Base-by-base conservation (phyloP, 2,329 filamentous ascomycete genomes). In the Fusarium nematophilum region DNA sequence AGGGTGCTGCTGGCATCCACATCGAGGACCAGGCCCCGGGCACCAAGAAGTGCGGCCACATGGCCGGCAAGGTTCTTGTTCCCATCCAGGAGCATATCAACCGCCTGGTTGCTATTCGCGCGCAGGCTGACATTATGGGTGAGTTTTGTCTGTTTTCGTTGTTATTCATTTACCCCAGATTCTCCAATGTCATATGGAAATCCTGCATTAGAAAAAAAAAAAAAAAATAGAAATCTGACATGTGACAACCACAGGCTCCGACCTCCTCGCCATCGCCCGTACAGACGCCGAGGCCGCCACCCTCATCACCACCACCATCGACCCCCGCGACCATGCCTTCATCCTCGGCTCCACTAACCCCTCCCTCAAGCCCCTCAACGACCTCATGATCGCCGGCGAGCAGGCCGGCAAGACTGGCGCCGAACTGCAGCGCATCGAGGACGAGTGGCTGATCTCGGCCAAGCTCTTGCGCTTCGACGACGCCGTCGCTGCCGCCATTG, bases 1-100 rank as follows among this genome's bases (percentile, higher is more conserved):
- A 93, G 78, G 95, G 95, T 69, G 95, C 95, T 38, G 95, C 95
- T 34, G 95, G 95, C 66, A 97, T 99, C 72, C 95, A 99, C 79
- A 97, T 99, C 68, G 95, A 99, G 79, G 95, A 99, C 76, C 95
- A 98, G 79, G 94, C 95, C 4, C 94, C 95, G 3, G 95, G 95
- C 49, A 98, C 95, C 43, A 99, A 99, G 87, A 99, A 99, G 86
- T 99, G 95, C 76, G 95, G 95, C 62, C 95, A 98, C 81, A 98
- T 98, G 95, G 95, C 95, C 65, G 95, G 95, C 72, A 98, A 98
- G 81, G 95, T 98, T 36, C 83, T 99, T 57, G 95, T 99, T 46
- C 95, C 95, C 44, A 96, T 97, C 74, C 91, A 88, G 78, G 95
- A 99, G 81, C 95, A 99, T 82, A 97, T 98, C 81, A 98, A 97